Conservation (phyloP, 192 early-diverging fungal genomes). For the Rhizophagus sp. region DNA sequence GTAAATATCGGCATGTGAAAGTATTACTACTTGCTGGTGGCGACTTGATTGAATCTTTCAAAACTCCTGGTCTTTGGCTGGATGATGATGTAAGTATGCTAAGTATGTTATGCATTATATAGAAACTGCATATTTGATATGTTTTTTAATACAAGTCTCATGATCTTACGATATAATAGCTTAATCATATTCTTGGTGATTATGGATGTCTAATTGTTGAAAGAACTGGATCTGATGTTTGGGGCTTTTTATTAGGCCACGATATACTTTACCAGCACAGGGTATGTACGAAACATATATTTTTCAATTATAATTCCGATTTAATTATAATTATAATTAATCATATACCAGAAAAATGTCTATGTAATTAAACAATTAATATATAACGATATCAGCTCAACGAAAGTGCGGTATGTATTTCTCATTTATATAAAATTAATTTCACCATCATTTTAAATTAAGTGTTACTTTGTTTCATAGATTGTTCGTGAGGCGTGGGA, state of each 20-base stretch:
- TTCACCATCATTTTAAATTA: neutral
- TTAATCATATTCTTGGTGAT: slow-evolving; percentile 86
- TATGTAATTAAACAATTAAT: slow-evolving; percentile 95
- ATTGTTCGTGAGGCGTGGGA: slow-evolving; percentile 88
- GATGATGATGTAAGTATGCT: slow-evolving; percentile 73
- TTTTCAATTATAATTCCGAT: neutral
- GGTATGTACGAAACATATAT: slow-evolving; percentile 39
- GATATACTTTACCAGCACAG: slow-evolving; percentile 88
- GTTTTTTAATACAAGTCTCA: neutral
- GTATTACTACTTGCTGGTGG: slow-evolving; percentile 96
- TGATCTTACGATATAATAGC: slow-evolving; percentile 40
- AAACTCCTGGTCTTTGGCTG: slow-evolving; percentile 85
- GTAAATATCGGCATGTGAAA: slow-evolving; percentile 60
- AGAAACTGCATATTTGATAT: neutral
- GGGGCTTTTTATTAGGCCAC: slow-evolving; percentile 87
- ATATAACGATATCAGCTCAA: slow-evolving; percentile 97
- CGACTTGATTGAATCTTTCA: slow-evolving; percentile 96
- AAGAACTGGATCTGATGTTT: slow-evolving; percentile 90
- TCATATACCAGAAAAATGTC: slow-evolving; percentile 72
- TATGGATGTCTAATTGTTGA: slow-evolving; percentile 97
- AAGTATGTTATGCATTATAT: neutral
- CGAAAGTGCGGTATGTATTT: slow-evolving; percentile 79
- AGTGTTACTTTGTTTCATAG: slow-evolving; percentile 39
- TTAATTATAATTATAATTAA: neutral
- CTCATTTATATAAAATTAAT: neutral